Percentiles rank a stretch among this genome's conserved stretches.
These are phyloP conservation scores for Suillus sp. DNA, from an alignment of 768 basidiomycete species.

Conservation along the genomic window DNA sequence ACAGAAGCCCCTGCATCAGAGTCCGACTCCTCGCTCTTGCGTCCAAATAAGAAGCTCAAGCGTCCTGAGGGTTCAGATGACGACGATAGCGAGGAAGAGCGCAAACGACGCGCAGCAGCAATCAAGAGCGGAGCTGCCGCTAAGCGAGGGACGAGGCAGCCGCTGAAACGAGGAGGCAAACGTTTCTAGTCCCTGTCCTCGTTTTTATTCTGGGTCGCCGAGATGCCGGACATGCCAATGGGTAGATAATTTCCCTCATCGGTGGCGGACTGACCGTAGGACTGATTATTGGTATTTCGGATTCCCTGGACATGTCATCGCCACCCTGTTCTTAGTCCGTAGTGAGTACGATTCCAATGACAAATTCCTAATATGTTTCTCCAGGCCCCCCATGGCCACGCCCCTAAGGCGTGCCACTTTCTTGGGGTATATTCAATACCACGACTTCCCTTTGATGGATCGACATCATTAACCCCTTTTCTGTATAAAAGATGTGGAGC, in stretches of 20 bases:
- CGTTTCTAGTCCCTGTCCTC: conserved; percentile 52
- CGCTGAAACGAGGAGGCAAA: conserved; percentile 74
- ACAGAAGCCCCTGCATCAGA: conserved; percentile 36
- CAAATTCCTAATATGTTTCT: conserved; percentile 9
- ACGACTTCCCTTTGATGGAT: conserved; percentile 10
- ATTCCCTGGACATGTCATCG: not conserved
- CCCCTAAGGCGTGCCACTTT: conserved; percentile 12
- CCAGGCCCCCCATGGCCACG: conserved; percentile 8
- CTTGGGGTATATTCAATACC: conserved; percentile 6
- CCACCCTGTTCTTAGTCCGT: not conserved
- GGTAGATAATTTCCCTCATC: conserved; percentile 3
- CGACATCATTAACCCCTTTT: conserved; percentile 11
- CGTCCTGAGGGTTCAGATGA: conserved; percentile 44
- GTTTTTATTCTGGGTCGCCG: conserved; percentile 6
- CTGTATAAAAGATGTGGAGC: conserved; percentile 13
- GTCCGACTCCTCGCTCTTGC: conserved; percentile 55
- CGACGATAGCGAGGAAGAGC: conserved; percentile 61
- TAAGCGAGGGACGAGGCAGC: conserved; percentile 65
- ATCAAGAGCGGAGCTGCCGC: conserved; percentile 41
- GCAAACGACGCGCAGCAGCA: conserved; percentile 43
- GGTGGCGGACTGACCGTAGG: conserved; percentile 16
- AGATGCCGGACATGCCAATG: conserved; percentile 1
- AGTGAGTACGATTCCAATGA: conserved; percentile 12
- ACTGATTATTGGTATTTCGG: conserved; percentile 13
- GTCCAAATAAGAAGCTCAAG: conserved; percentile 52